Percentiles rank a stretch among this genome's conserved stretches.
phyloP scores from a whole-genome alignment of 139 green algal genomes.

The Coelastrella sp. region DNA sequence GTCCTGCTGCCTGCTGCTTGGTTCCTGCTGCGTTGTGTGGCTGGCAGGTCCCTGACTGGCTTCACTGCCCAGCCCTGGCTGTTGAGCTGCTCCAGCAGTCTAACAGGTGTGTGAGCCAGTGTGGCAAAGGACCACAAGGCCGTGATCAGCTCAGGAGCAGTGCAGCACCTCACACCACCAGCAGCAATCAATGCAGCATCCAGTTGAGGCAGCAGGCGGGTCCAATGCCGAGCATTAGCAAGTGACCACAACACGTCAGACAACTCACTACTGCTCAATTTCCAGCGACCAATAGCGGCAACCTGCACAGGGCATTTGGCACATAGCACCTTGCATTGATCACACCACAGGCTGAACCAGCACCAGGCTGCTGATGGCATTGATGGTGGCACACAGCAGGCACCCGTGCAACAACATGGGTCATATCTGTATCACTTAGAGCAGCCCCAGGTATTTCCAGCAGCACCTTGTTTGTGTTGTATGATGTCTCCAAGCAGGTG shows the following conservation, averaged over 20 bases:
- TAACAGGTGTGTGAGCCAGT: slow-evolving; percentile 40
- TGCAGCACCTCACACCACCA: slow-evolving; percentile 8
- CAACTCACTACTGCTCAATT: not conserved
- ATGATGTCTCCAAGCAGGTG: no score
- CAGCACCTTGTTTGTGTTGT: no score
- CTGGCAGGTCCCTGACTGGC: not conserved
- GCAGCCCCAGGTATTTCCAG: not conserved
- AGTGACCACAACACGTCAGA: slow-evolving; percentile 60
- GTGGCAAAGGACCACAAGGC: slow-evolving; percentile 62
- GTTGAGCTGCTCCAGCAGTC: slow-evolving; percentile 50
- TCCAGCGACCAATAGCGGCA: slow-evolving; percentile 29
- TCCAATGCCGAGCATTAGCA: slow-evolving; percentile 54
- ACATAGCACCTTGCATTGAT: no score
- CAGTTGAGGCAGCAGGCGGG: slow-evolving; percentile 46
- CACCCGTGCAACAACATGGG: no score
- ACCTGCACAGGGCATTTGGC: slow-evolving; percentile 23
- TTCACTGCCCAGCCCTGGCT: slow-evolving; percentile 8
- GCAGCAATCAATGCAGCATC: slow-evolving; percentile 36
- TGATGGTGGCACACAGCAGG: no score
- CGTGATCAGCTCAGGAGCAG: not conserved
- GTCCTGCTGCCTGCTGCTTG: not conserved
- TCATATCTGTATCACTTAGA: no score
- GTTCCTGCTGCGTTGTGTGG: slow-evolving; percentile 17
- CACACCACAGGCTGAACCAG: no score
- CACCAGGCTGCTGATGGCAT: no score